These are phyloP conservation scores for Penicillium sp. DNA, from an alignment of 2,329 filamentous ascomycete genomes.

Conservation along the genomic window DNA sequence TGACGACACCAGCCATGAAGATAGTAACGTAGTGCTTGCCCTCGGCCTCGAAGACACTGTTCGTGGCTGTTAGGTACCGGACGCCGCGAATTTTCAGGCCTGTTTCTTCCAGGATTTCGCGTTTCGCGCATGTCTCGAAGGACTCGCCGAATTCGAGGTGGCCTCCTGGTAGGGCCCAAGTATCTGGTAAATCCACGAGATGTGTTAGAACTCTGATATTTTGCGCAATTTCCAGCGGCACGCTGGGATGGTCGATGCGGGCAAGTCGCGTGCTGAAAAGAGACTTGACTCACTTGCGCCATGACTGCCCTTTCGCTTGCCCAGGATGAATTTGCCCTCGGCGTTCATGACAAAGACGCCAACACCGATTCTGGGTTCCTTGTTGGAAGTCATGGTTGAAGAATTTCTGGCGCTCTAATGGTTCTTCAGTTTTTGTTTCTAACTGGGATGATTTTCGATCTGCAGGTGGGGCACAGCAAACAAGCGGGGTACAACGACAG, in stretches of 20 bases:
- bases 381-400: neutral
- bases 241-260: neutral
- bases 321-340: slow-evolving; percentile 49
- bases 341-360: slow-evolving; percentile 50
- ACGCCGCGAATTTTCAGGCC: slow-evolving; percentile 58
- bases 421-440: neutral
- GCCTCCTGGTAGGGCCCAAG: slow-evolving; percentile 70
- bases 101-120: slow-evolving; percentile 73
- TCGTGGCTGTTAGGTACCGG: slow-evolving; percentile 63
- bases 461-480: neutral
- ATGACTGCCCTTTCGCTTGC: slow-evolving; percentile 50
- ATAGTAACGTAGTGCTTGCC: slow-evolving; percentile 74
- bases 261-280: neutral
- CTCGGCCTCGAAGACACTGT: slow-evolving; percentile 63
- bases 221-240: too few relatives aligned
- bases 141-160: slow-evolving; percentile 72
- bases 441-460: neutral
- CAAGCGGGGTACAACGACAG: slow-evolving; percentile 3
- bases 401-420: neutral
- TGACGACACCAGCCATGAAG: slow-evolving; percentile 61
- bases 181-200: slow-evolving; percentile 44
- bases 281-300: slow-evolving; percentile 44
- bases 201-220: neutral
- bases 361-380: slow-evolving; percentile 47
- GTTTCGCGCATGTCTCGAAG: slow-evolving; percentile 61